Conservation (phyloP, 2,329 filamentous ascomycete genomes). For the Colletotrichum ledebouriae region DNA sequence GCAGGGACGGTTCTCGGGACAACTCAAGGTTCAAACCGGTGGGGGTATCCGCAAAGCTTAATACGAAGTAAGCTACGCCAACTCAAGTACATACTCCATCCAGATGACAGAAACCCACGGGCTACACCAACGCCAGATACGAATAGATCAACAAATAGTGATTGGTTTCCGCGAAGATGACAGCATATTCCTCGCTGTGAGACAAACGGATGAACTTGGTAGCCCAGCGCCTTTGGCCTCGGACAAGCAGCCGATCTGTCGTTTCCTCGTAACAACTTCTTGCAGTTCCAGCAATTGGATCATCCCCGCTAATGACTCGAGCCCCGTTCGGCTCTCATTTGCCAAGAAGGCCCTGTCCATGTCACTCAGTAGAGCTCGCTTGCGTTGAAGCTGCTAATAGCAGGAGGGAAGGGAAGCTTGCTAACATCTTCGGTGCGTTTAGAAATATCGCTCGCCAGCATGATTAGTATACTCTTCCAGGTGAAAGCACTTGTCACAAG, state of each 20-base stretch:
- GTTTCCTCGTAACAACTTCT: neutral
- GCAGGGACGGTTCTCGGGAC: slow-evolving; percentile 23
- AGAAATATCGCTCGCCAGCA: neutral
- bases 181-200: too few species aligned
- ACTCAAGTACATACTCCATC: too few species aligned
- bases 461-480: neutral
- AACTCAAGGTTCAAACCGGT: slow-evolving; percentile 8
- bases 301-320: slow-evolving; percentile 17
- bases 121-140: too few species aligned
- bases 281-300: neutral
- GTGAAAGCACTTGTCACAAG: slow-evolving; percentile 14
- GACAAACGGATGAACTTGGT: too few species aligned
- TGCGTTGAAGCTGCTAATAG: slow-evolving; percentile 1
- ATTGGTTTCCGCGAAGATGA: too few species aligned
- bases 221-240: neutral
- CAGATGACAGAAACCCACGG: neutral
- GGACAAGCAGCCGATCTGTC: neutral
- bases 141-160: too few species aligned
- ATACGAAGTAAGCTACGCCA: neutral
- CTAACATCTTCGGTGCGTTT: neutral
- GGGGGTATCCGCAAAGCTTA: slow-evolving; percentile 21
- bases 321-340: slow-evolving; percentile 10
- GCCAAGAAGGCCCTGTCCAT: slow-evolving; percentile 5
- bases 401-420: neutral
- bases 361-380: slow-evolving; percentile 24